phyloP scores from a whole-genome alignment of 108 stramenopile genomes.

The Discostella pseudostelligera region DNA sequence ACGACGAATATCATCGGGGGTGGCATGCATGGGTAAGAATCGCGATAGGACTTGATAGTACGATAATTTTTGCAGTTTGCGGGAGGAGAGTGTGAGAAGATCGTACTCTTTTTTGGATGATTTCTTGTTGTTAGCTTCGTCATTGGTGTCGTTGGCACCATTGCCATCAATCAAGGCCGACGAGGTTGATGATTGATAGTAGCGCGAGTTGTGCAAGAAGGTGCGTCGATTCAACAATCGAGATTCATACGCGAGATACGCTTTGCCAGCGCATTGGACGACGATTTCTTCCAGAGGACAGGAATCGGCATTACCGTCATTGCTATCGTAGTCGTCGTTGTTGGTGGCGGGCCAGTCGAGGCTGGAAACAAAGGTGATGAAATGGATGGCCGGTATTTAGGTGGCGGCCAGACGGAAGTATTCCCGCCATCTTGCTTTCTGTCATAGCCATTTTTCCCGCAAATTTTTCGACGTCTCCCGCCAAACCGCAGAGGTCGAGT shows the following conservation, averaged over 20 bases:
- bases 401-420: too few species aligned
- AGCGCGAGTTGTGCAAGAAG: constrained; percentile 43
- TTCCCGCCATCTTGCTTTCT: too few species aligned
- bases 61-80: constrained; percentile 54
- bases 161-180: background rate
- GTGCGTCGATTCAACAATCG: constrained; percentile 25
- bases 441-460: too few species aligned
- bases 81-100: constrained; percentile 53
- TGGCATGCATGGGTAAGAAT: constrained; percentile 56
- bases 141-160: background rate
- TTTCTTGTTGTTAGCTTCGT: constrained; percentile 9
- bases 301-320: background rate
- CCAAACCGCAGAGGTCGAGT: too few species aligned
- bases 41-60: constrained; percentile 70
- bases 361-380: constrained; percentile 34
- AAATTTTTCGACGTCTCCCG: too few species aligned
- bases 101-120: constrained; percentile 37
- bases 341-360: constrained; percentile 40
- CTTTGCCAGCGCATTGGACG: constrained; percentile 39
- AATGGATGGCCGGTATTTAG: too few species aligned
- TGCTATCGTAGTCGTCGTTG: background rate
- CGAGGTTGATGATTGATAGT: background rate
- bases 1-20: constrained; percentile 67
- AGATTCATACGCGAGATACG: constrained; percentile 46
- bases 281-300: constrained; percentile 14